Base-by-base conservation (phyloP, 2,329 filamentous ascomycete species). In the Phyllosticta citriasiana region DNA sequence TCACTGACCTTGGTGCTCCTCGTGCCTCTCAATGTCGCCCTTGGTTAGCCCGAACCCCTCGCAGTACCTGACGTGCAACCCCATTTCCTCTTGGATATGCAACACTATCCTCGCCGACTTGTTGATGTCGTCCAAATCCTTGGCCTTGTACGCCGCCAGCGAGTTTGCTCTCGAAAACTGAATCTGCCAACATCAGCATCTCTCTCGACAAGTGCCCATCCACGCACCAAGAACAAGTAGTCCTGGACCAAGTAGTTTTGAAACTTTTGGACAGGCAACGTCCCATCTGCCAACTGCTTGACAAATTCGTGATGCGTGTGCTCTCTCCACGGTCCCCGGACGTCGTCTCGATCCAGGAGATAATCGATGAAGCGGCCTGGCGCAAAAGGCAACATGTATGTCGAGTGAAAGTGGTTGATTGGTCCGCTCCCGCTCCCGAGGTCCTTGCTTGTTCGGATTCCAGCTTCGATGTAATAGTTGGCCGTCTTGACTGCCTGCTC, bases 231-330 rank as follows among this genome's bases (percentile, higher is more conserved):
- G 69, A 94, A 97, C 4, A 96, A 79, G 69, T 97, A 97, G 69
- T 97, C 93, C 68, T 97, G 93, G 9, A 94, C 82, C 61, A 97
- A 84, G 71, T 97, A 97, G 50, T 88, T 82, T 72, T 91, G 94
- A 79, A 96, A 97, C 0, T 85, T 87, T 53, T 88, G 83, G 0
- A 88, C 67, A 0, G 89, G 87, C 22, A 97, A 77, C 7, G 83
- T 87, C 0, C 91, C 91, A 62, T 87, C 80, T 0, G 88, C 91
- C 69, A 97, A 79, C 14, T 82, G 83, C 68, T 86, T 79, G 52
- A 96, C 89, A 69, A 97, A 97, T 0, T 87, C 84, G 70, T 97
- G 93, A 66, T 91, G 80, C 2, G 89, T 86, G 69, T 91, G 95
- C 12, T 78, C 77, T 55, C 85, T 77, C 93, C 93, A 97, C 1